These are phyloP conservation scores for Starmera pachycereana DNA, from an alignment of 805 yeast genomes.

Conservation along the genomic window DNA sequence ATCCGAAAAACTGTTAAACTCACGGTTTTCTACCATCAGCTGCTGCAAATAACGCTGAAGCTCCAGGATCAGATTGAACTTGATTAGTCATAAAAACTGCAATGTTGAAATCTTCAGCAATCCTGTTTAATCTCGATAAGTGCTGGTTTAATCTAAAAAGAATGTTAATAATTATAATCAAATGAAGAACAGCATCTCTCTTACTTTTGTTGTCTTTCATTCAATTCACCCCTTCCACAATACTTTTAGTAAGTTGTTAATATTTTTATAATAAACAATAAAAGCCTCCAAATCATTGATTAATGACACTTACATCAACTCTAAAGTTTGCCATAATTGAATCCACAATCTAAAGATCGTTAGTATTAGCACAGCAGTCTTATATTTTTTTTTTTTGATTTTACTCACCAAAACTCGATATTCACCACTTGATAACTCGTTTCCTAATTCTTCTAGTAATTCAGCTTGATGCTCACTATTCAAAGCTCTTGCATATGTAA, in stretches of 20 bases:
- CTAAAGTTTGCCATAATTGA: constrained; percentile 74
- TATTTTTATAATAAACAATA: background rate
- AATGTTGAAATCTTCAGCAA: constrained; percentile 70
- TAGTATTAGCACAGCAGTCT: background rate
- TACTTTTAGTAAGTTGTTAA: constrained; percentile 23
- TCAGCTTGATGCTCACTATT: constrained; percentile 77
- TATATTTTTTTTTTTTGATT: background rate
- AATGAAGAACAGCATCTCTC: constrained; percentile 19
- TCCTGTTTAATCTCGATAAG: constrained; percentile 38
- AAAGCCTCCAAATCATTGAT: background rate
- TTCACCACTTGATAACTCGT: constrained; percentile 55
- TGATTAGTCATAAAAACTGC: constrained; percentile 72
- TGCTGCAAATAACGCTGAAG: constrained; percentile 65
- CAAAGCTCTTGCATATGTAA: constrained; percentile 66
- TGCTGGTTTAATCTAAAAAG: constrained; percentile 34
- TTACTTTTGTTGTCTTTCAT: constrained; percentile 64
- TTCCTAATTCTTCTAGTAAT: constrained; percentile 55
- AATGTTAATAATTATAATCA: constrained; percentile 14
- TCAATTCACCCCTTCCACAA: constrained; percentile 67
- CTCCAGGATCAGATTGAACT: constrained; percentile 81
- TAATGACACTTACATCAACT: constrained; percentile 38
- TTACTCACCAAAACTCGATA: constrained; percentile 43
- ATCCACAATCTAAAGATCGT: constrained; percentile 34
- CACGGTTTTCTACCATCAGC: constrained; percentile 76
- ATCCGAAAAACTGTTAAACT: background rate